Percentiles rank a stretch among this genome's conserved stretches.
Evolutionary conservation across 2,329 filamentous ascomycete species (phyloP).

Genomic region (Aspergillus tubingensis): DNA sequence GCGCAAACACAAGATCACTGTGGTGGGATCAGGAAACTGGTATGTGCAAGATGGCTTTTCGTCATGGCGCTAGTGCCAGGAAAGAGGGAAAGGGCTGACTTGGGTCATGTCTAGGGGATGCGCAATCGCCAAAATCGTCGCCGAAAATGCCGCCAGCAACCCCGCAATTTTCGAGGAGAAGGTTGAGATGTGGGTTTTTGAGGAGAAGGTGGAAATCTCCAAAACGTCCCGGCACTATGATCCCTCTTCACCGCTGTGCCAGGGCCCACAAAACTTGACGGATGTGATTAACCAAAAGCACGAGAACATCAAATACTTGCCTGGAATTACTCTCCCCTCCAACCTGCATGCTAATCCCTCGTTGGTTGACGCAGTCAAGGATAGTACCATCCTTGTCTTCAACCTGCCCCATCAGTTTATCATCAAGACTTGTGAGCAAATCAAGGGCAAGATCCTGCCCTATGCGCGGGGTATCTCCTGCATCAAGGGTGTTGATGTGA

Average conservation of each 20-base stretch:
- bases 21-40: constrained; percentile 97
- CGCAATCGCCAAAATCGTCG: constrained; percentile 94
- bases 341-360: constrained; percentile 59
- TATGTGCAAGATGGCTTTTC: constrained; percentile 43
- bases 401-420: constrained; percentile 95
- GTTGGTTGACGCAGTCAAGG: constrained; percentile 70
- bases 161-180: constrained; percentile 79
- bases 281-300: constrained; percentile 85
- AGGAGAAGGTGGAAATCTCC: constrained; percentile 79
- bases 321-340: constrained; percentile 76
- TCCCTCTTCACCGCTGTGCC: constrained; percentile 72
- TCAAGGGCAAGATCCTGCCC: constrained; percentile 85
- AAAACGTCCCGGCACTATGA: constrained; percentile 74
- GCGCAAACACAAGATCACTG: constrained; percentile 56
- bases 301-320: constrained; percentile 98
- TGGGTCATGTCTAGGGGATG: constrained; percentile 75
- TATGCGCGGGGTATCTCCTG: constrained; percentile 93
- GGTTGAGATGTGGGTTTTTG: constrained; percentile 99
- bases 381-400: constrained; percentile 89
- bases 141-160: constrained; percentile 82
- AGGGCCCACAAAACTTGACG: constrained; percentile 81
- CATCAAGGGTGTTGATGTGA: constrained; percentile 96
- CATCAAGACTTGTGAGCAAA: constrained; percentile 75
- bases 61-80: too few relatives aligned
- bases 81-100: too few relatives aligned